Evolutionary conservation across 225 moss, liverwort and hornwort genomes (phyloP), one percentile per base, ranked within the genome.

Genomic region (Polytrichum commune): DNA sequence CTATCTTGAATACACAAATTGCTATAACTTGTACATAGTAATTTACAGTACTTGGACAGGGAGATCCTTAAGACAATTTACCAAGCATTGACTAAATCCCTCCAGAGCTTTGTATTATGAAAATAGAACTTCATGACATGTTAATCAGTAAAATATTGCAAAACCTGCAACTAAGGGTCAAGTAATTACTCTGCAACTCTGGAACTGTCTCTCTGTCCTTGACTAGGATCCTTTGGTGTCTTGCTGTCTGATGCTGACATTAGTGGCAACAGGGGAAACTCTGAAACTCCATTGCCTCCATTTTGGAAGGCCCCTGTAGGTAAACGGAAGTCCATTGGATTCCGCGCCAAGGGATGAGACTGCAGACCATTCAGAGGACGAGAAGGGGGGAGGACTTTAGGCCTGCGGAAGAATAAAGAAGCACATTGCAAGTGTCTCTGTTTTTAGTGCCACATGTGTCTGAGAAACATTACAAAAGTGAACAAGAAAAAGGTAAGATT

Each of bases 251-350:
- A 80, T 65, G 72, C 75, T 65, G 78, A 25, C 77, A 88, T 87
- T 19, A 80, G 74, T 29, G 86, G 86, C 25, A 84, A 76, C 29
- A 82, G 73, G 26, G 95, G 93, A 77, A 95, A 95, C 71, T 79
- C 83, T 22, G 78, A 65, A 29, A 70, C 70, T 54, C 68, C 72
- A 54, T 77, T 79, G 20, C 5, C 24, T 46, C 69, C 85, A 35
- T 79, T 85, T 64, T 72, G 77, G 22, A 54, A 75, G 73, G 75
- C 79, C 33, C 78, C 69, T 20, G 73, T 74, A 27, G 86, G 82
- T 8, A 96, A 69, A 71, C 93, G 81, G 27, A 96, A 75, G 74
- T 93, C 96, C 91, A 93, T 92, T 28, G 91, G 77, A 69, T 80
- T 88, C 54, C 96, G 90, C 65, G 65, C 72, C 66, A 93, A 72